Evolutionary conservation across 495 filamentous ascomycete genomes (phyloP), one percentile per base, ranked within the genome.

Genomic region (Staphylotrichum longicolle): DNA sequence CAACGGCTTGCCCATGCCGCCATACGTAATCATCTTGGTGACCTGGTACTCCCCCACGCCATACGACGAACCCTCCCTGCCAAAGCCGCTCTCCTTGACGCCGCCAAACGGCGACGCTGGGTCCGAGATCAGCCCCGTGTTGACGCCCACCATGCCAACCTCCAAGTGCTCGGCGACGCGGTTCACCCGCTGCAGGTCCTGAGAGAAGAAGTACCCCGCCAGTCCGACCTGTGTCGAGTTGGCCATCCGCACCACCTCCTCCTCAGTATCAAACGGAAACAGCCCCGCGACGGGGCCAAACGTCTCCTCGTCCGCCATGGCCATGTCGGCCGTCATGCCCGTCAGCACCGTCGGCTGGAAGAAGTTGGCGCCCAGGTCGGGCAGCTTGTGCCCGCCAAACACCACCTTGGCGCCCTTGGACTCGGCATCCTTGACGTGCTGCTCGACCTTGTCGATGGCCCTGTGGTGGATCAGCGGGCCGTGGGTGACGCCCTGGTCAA

Each of bases 51-150:
- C 94, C 9, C 89, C 89, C 66, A 95, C 88, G 14, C 94, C 94
- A 70, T 96, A 91, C 74, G 88, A 88, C 73, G 88, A 93, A 40
- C 94, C 94, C 76, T 98, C 93, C 40, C 93, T 75, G 20, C 94
- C 93, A 65, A 97, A 97, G 4, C 93, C 93, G 70, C 88, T 91
- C 74, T 90, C 81, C 75, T 98, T 98, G 15, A 98, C 90, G 60
- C 93, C 94, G 20, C 93, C 94, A 71, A 97, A 98, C 58, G 91
- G 91, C 61, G 88, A 77, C 1, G 88, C 89, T 72, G 85, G 84
- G 71, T 95, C 91, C 65, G 88, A 91, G 47, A 95, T 89, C 57
- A 94, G 60, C 2, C 89, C 90, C 6, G 89, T 93, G 68, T 94
- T 93, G 37, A 93, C 86, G 61, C 90, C 91, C 20, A 94, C 88